Evolutionary conservation across 345 rosid genomes (phyloP), one percentile per base, ranked within the genome.

Genomic region (Brassica carinata): DNA sequence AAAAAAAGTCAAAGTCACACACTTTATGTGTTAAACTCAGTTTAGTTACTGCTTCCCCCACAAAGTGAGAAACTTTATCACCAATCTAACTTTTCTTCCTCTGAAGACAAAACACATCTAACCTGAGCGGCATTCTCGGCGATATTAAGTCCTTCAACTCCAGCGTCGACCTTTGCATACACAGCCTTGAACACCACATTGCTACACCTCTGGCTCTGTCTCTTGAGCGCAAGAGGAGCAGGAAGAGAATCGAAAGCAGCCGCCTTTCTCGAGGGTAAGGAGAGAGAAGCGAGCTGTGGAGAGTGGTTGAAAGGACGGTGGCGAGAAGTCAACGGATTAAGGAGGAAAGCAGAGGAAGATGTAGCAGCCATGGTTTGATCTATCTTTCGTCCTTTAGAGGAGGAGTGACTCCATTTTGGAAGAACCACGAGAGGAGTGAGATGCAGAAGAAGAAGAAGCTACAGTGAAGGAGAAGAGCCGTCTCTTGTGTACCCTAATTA

Each of bases 81-180:
- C 3, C 36, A 43, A 23, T n/a, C n/a, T n/a, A n/a, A n/a, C n/a
- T n/a, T n/a, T n/a, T n/a, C n/a, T n/a, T n/a, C n/a, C n/a, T n/a
- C n/a, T n/a, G n/a, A n/a, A n/a, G n/a, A n/a, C n/a, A 26, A 43
- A 3, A 17, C 55, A 30, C 55, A 72, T 58, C 23, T 58, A n/a
- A 87, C 98, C 95, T 92, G 95, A 78, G 97, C 82, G 13, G 93
- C 98, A 82, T 91, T 89, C 0, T 90, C 94, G 9, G 98, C 98
- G 82, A 94, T 88, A 87, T 94, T 92, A 77, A 92, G 97, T 4
- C 89, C 88, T 71, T 89, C 93, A 71, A 66, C 57, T 5, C 81
- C 84, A 81, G 84, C 70, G 59, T 76, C 84, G 1, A 80, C 77
- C 73, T 75, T 75, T 19, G 88, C 81, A 78, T 85, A 89, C 4